Evolutionary conservation across 768 basidiomycete genomes (phyloP), one percentile per base, ranked within the genome.

Genomic region (Mycena vitilis): DNA sequence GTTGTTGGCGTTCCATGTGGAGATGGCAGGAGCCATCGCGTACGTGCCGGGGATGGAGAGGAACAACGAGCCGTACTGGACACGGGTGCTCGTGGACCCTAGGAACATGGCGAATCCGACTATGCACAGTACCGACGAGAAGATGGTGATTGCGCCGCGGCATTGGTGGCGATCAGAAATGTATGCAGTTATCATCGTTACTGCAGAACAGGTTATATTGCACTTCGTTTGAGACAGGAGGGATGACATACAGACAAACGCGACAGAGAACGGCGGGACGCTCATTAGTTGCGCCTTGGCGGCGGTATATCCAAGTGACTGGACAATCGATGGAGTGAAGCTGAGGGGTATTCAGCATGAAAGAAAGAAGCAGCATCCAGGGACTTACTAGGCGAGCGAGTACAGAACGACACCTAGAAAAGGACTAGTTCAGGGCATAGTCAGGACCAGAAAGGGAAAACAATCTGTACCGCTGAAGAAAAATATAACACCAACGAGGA

Each of bases 241-340:
- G 57, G 49, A 18, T 5, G 3, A 63, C 68, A 60, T 25, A 75
- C 75, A 47, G 30, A 78, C 75, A 70, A 78, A 81, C 22, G 75
- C 81, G 11, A 78, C 78, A 5, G 82, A 79, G 38, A 79, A 82
- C 12, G 83, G 83, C 8, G 81, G 77, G 1, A 87, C 86, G 13
- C 83, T 85, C 77, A 86, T 83, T 4, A 88, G 78, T 71, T 88
- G 87, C 20, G 83, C 84, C 34, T 75, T 71, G 30, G 82, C 79
- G 1, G 81, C 80, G 10, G 77, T 78, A 72, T 83, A 86, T 13
- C 86, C 87, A 12, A 88, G 81, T 22, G 78, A 78, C 2, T 81
- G 74, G 6, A 90, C 83, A 75, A 91, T 88, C 2, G 87, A 87
- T 0, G 89, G 89, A 4, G 84, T 80, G 77, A 91, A 91, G 60